phyloP scores from a whole-genome alignment of 306 rosid species.

The Rosa rugosa region DNA sequence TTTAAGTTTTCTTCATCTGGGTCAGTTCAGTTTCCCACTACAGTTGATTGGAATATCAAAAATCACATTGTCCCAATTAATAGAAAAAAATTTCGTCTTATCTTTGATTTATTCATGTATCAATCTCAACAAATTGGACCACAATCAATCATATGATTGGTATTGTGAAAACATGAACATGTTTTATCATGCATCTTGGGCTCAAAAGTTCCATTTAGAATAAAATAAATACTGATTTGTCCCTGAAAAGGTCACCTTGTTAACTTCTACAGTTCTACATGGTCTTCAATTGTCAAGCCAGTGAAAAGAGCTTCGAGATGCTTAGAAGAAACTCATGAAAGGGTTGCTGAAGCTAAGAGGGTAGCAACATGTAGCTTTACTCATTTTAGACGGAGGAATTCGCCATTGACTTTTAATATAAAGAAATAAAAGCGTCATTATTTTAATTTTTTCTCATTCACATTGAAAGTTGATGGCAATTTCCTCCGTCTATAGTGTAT shows the following conservation, averaged over 20 bases:
- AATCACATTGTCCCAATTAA: not conserved
- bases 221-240: not conserved
- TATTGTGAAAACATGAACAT: not conserved
- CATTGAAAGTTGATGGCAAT: too few species aligned
- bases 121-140: not conserved
- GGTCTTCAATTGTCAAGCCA: not conserved
- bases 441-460: too few species aligned
- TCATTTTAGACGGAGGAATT: too few species aligned
- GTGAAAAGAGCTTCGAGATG: not conserved
- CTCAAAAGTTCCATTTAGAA: not conserved
- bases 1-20: not conserved
- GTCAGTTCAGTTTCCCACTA: constrained; percentile 13
- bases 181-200: not conserved
- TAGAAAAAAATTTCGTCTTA: not conserved
- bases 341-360: too few species aligned
- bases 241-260: not conserved
- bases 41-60: constrained; percentile 1
- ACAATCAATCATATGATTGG: not conserved
- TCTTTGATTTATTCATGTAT: not conserved
- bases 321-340: not conserved
- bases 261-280: not conserved
- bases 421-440: too few species aligned
- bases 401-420: too few species aligned
- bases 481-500: too few species aligned
- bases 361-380: too few species aligned